phyloP scores from a whole-genome alignment of 2,329 filamentous ascomycete genomes.

The Fusarium tupiense region DNA sequence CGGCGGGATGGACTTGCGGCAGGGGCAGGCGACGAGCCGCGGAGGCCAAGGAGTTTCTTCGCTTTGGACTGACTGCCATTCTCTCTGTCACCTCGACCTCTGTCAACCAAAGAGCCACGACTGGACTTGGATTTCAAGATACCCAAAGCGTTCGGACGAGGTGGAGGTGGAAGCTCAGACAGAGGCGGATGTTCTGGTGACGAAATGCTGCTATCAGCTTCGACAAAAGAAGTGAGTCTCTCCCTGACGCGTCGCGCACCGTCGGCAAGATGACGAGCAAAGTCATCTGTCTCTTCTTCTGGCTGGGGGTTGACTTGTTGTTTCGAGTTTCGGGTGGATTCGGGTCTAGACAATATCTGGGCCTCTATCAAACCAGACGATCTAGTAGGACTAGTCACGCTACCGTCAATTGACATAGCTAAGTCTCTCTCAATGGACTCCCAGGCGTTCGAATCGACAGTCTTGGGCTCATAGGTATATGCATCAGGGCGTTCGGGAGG shows the following conservation, averaged over 20 bases:
- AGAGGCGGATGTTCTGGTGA: conserved; percentile 38
- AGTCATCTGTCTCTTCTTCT: conserved; percentile 66
- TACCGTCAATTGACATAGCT: conserved; percentile 40
- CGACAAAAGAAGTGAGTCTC: conserved; percentile 74
- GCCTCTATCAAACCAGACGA: conserved; percentile 35
- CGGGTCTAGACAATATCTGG: not conserved
- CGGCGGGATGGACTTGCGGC: conserved; percentile 54
- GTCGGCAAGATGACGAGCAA: conserved; percentile 76
- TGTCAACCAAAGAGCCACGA: conserved; percentile 69
- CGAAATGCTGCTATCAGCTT: conserved; percentile 62
- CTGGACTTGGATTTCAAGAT: conserved; percentile 75
- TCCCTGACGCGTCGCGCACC: conserved; percentile 78
- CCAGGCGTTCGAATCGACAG: conserved; percentile 57
- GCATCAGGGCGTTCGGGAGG: conserved; percentile 50
- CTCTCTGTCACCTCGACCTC: conserved; percentile 54
- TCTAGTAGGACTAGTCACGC: conserved; percentile 34
- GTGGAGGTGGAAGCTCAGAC: conserved; percentile 54
- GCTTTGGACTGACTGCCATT: conserved; percentile 60
- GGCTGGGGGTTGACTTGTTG: conserved; percentile 59
- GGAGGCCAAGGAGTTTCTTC: conserved; percentile 70
- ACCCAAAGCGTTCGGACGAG: conserved; percentile 67
- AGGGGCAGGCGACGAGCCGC: conserved; percentile 55
- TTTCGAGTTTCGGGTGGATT: conserved; percentile 27
- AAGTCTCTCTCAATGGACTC: conserved; percentile 48
- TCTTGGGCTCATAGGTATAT: conserved; percentile 34